These are phyloP conservation scores for Parsonsia alboflavescens DNA, from an alignment of 257 asterid species.

Conservation along the genomic window DNA sequence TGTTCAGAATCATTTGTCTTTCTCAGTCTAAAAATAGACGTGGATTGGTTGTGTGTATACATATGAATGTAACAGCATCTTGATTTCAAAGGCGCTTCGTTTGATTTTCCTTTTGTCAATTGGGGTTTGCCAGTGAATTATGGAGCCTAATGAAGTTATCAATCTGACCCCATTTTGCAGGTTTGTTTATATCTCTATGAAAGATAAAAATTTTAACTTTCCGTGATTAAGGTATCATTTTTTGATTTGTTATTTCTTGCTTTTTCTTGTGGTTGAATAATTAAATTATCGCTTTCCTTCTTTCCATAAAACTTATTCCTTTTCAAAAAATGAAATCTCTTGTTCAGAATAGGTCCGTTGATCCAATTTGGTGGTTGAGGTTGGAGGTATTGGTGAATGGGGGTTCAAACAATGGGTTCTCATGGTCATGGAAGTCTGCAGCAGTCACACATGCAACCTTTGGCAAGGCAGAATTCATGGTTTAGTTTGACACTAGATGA, in stretches of 20 bases:
- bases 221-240: neutral
- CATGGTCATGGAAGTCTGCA: conserved; percentile 45
- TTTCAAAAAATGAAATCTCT: conserved; percentile 4
- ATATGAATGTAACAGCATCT: neutral
- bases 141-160: neutral
- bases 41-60: neutral
- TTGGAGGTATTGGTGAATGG: conserved; percentile 45
- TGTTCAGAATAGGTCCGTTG: conserved; percentile 19
- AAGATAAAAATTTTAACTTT: neutral
- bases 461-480: conserved; percentile 55
- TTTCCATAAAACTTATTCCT: neutral
- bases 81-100: neutral
- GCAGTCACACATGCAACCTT: conserved; percentile 39
- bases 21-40: neutral
- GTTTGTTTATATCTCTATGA: neutral
- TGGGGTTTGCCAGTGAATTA: neutral
- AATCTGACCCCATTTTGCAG: neutral
- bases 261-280: neutral
- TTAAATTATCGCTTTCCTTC: conserved; percentile 3
- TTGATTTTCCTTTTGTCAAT: neutral
- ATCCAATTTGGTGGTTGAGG: conserved; percentile 15
- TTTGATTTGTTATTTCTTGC: neutral
- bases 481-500: conserved; percentile 57
- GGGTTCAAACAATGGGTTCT: conserved; percentile 69
- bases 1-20: neutral